Conservation (phyloP, 2,329 filamentous ascomycete genomes). For the Lachnellula occidentalis region DNA sequence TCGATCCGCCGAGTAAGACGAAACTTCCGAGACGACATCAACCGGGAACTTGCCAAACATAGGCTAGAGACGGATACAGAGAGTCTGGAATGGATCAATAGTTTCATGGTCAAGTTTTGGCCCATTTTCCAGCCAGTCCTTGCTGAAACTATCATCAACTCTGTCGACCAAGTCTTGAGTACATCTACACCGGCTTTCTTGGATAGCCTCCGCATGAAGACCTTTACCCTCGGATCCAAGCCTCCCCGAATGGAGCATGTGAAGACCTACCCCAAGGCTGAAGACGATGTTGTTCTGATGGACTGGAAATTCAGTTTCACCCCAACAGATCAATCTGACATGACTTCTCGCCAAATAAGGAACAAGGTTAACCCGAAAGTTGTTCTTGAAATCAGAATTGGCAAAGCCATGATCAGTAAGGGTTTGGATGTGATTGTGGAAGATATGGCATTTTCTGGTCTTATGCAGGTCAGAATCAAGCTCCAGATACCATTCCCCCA, state of each 20-base stretch:
- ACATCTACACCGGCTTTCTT: slow-evolving; percentile 87
- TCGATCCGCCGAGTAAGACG: slow-evolving; percentile 88
- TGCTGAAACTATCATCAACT: slow-evolving; percentile 84
- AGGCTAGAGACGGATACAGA: slow-evolving; percentile 86
- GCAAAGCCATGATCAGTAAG: slow-evolving; percentile 96
- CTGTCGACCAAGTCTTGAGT: slow-evolving; percentile 93
- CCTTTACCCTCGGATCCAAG: slow-evolving; percentile 90
- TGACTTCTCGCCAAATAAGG: slow-evolving; percentile 84
- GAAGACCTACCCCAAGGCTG: slow-evolving; percentile 93
- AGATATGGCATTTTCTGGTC: slow-evolving; percentile 90
- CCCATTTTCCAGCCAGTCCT: slow-evolving; percentile 95
- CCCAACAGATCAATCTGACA: slow-evolving; percentile 85
- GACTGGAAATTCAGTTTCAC: slow-evolving; percentile 99
- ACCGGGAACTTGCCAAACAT: slow-evolving; percentile 80
- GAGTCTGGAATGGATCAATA: slow-evolving; percentile 98
- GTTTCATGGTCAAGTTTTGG: slow-evolving; percentile 98
- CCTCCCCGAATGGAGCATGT: slow-evolving; percentile 95
- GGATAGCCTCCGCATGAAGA: slow-evolving; percentile 89
- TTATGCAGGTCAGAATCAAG: slow-evolving; percentile 98
- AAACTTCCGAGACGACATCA: slow-evolving; percentile 93
- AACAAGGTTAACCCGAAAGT: slow-evolving; percentile 97
- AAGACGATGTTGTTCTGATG: slow-evolving; percentile 95
- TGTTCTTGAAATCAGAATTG: slow-evolving; percentile 87
- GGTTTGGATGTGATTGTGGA: slow-evolving; percentile 96
- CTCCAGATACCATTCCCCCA: slow-evolving; percentile 94